Evolutionary conservation across 495 filamentous ascomycete genomes (phyloP), one percentile per base, ranked within the genome.

Genomic region (Penicillium goetzii): DNA sequence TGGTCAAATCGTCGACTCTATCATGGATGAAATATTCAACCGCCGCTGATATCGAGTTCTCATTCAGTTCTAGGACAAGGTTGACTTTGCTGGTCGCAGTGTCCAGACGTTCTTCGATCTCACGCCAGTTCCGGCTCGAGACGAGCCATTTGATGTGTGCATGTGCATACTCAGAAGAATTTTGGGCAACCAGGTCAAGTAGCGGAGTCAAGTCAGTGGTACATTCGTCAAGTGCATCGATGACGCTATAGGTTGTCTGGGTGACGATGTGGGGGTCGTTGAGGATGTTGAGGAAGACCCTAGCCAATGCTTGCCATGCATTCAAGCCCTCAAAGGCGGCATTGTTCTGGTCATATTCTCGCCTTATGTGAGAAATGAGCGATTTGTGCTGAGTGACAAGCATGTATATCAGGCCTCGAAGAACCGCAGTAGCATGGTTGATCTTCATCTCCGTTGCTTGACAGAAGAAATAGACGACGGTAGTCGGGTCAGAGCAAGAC

Each of bases 171-270:
- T 33, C 19, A 2, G 54, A 55, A 36, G 60, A 55, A 1, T 26
- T 8, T 17, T 74, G 28, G 19, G 56, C n/a, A 53, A 82, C 74
- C 10, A 81, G 56, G 12, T 74, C 36, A 3, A 81, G 65, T 34
- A 83, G 69, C 12, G 72, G 38, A 6, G 45, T 19, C 51, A 71
- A 56, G 26, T 68, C 77, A 15, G 56, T 60, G 9, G 57, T 59
- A 59, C 79, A 84, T 67, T 85, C 83, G 65, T 84, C 80, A 4
- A 85, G 75, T 4, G 80, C 81, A 63, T 86, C 81, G 49, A 85
- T 71, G 2, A 84, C 59, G 56, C 81, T 57, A 56, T 75, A 79
- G 11, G 70, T 55, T 19, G 11, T 15, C 2, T 15, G 36, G 11
- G 5, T 34, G 4, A 11, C 3, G 4, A 15, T 14, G 3, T 11